These are phyloP conservation scores for Phylloporus sp. DNA, from an alignment of 768 basidiomycete species.

Conservation along the genomic window DNA sequence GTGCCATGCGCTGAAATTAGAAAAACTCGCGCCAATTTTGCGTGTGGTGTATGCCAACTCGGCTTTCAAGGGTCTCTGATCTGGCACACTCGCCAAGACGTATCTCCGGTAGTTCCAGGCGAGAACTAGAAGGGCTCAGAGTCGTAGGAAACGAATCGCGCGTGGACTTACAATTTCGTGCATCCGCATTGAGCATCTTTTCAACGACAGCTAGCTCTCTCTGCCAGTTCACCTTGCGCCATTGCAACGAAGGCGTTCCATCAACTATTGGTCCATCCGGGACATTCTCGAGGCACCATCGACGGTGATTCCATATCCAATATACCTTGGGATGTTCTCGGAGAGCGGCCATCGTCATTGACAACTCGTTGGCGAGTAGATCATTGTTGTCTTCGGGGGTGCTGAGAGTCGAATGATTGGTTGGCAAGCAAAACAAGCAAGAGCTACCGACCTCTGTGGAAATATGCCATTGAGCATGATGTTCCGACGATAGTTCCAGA, in stretches of 20 bases:
- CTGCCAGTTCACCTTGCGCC: conserved; percentile 80
- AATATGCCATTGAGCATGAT: conserved; percentile 75
- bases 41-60: conserved; percentile 82
- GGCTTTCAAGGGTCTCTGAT: conserved; percentile 46
- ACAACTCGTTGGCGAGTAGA: conserved; percentile 66
- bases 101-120: conserved; percentile 95
- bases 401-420: conserved; percentile 36
- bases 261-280: conserved; percentile 62
- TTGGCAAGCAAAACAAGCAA: not conserved
- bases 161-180: conserved; percentile 77
- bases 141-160: not conserved
- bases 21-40: conserved; percentile 93
- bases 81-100: conserved; percentile 66
- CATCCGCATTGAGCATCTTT: conserved; percentile 86
- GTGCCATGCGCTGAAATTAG: conserved; percentile 99
- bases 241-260: conserved; percentile 45
- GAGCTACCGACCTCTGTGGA: conserved; percentile 46
- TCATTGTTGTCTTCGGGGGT: conserved; percentile 56
- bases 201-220: conserved; percentile 84
- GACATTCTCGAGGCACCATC: conserved; percentile 89
- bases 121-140: conserved; percentile 55
- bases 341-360: conserved; percentile 75
- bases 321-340: conserved; percentile 92
- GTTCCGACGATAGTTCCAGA: conserved; percentile 90
- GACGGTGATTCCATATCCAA: conserved; percentile 97